Base-by-base conservation (phyloP, 1,139 yeast genomes). In the Waltiozyma sp. region DNA sequence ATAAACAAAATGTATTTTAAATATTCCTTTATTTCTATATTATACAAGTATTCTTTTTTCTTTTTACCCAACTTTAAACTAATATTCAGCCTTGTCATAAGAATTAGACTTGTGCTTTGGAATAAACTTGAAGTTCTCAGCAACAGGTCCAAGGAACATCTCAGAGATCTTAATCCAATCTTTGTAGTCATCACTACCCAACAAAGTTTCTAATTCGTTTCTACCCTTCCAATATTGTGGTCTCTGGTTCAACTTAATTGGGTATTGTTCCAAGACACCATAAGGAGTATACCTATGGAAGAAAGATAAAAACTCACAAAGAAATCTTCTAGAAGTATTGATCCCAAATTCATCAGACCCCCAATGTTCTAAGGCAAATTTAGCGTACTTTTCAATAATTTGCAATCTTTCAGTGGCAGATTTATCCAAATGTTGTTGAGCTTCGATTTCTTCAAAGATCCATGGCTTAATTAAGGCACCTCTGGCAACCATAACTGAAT, bases 131-230 rank as follows among this genome's bases (percentile, higher is more conserved):
- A 93, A 91, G 38, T 66, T 70, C 4, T 77, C 82, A 43, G 81
- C 77, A 1, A 82, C 83, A 47, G 86, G 86, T 19, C 98, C 98
- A 52, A 91, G 72, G 58, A 89, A 89, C 94, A 88, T 77, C 61
- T 93, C 98, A n/a, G 95, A 77, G 50, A 93, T 77, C 63, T 89
- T 91, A 61, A 91, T 85, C 99, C 99, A 91, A 63, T 91, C 98
- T 56, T 70, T 74, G 65, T 82, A 87, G 62, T 89, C 93, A 5
- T 78, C 67, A 38, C 94, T 81, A 0, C 93, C 96, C 51, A 91
- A 69, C 53, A 88, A 69, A 0, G 96, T 88, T 63, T 91, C 99
- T 57, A 89, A 64, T 47, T 91, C 98, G 60, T 86, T 78, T 62
- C 99, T 77, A n/a, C 97, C 97, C 54, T 67, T 73, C 95, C 96